Evolutionary conservation across 768 basidiomycete species (phyloP).

Genomic region (Kwoniella sp.): DNA sequence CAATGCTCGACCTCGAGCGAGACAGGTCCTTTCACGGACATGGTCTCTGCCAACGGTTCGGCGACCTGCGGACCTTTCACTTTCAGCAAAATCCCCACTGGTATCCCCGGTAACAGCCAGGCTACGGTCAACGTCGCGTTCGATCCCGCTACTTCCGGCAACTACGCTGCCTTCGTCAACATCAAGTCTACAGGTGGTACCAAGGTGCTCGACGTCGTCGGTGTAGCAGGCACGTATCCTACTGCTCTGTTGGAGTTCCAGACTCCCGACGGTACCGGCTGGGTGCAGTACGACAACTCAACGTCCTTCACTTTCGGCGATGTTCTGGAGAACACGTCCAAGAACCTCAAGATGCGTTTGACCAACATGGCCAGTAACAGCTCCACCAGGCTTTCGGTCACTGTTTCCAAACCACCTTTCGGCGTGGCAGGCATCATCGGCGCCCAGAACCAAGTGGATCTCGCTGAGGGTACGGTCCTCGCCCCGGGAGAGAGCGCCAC

Average conservation of each 20-base stretch:
- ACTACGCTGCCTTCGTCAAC: slow-evolving; percentile 19
- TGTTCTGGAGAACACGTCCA: slow-evolving; percentile 17
- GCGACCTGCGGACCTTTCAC: slow-evolving; percentile 17
- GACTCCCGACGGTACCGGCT: slow-evolving; percentile 16
- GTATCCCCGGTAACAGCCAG: slow-evolving; percentile 17
- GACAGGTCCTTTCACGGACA: slow-evolving; percentile 16
- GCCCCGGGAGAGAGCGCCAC: slow-evolving; percentile 20
- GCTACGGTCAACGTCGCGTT: slow-evolving; percentile 19
- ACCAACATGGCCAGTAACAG: slow-evolving; percentile 17
- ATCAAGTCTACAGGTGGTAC: slow-evolving; percentile 14
- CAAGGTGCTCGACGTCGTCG: slow-evolving; percentile 13
- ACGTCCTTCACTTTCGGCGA: slow-evolving; percentile 22
- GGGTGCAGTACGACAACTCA: slow-evolving; percentile 20
- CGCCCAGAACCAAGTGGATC: slow-evolving; percentile 19
- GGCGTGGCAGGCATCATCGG: slow-evolving; percentile 21
- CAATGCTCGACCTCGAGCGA: slow-evolving; percentile 15
- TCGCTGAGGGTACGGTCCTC: slow-evolving; percentile 20
- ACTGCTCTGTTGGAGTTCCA: slow-evolving; percentile 22
- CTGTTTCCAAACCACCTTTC: slow-evolving; percentile 23
- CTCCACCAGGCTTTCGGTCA: slow-evolving; percentile 18
- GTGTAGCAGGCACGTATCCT: slow-evolving; percentile 18
- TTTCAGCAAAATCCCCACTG: slow-evolving; percentile 10
- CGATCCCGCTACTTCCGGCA: slow-evolving; percentile 16
- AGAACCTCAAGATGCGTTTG: slow-evolving; percentile 19
- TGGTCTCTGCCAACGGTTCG: neutral